Conservation (phyloP, 805 yeast genomes). For the Wickerhamia fluorescens region DNA sequence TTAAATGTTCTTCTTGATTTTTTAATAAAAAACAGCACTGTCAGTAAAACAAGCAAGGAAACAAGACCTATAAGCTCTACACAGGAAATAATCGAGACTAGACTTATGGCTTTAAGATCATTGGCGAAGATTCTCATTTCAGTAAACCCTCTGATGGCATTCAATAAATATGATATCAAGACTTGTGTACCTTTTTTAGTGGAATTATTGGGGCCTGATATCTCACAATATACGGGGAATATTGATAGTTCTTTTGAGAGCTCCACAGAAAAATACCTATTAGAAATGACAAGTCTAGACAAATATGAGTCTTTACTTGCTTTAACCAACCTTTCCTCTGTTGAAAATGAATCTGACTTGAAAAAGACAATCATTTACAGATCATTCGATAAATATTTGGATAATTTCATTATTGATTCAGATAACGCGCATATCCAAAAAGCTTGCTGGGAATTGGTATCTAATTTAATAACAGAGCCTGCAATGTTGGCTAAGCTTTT, state of each 20-base stretch:
- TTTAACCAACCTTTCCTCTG: slow-evolving; percentile 58
- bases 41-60: slow-evolving; percentile 14
- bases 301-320: slow-evolving; percentile 55
- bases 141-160: slow-evolving; percentile 35
- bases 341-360: slow-evolving; percentile 32
- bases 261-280: slow-evolving; percentile 11
- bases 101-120: slow-evolving; percentile 31
- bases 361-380: slow-evolving; percentile 35
- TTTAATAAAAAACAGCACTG: slow-evolving; percentile 22
- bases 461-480: slow-evolving; percentile 47
- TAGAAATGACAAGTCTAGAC: slow-evolving; percentile 33
- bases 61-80: slow-evolving; percentile 13
- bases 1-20: slow-evolving; percentile 32
- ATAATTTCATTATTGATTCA: slow-evolving; percentile 32
- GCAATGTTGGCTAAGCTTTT: slow-evolving; percentile 48
- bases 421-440: slow-evolving; percentile 42
- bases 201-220: slow-evolving; percentile 35
- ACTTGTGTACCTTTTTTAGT: slow-evolving; percentile 43
- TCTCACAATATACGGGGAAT: slow-evolving; percentile 12
- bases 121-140: slow-evolving; percentile 40
- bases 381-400: slow-evolving; percentile 39
- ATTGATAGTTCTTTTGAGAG: not conserved
- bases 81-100: slow-evolving; percentile 13
- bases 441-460: slow-evolving; percentile 56
- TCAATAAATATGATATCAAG: slow-evolving; percentile 32